A percentile compares a stretch with the other conserved stretches of the same genome.
phyloP scores from a whole-genome alignment of 352 stramenopile species.

The Phytophthora citrophthora region DNA sequence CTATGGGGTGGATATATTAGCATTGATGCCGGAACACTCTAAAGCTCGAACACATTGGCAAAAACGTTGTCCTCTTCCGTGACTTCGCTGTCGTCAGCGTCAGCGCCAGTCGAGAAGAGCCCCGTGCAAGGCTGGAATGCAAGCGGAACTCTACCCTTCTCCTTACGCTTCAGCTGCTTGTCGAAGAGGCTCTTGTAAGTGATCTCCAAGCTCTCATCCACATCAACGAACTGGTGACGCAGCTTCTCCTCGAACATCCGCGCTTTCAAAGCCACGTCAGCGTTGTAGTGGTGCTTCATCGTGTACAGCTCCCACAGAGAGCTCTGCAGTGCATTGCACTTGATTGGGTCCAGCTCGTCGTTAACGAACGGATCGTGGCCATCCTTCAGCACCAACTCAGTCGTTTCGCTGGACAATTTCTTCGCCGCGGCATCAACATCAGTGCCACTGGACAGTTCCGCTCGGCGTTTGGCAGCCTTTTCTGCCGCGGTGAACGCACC shows the following conservation, averaged over 20 bases:
- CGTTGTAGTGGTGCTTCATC: conserved; percentile 96
- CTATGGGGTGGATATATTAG: conserved; percentile 49
- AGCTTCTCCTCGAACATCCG: conserved; percentile 92
- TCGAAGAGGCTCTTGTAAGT: conserved; percentile 86
- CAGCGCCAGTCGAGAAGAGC: conserved; percentile 48
- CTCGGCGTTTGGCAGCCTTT: conserved; percentile 69
- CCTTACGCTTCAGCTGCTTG: conserved; percentile 84
- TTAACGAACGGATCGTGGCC: conserved; percentile 82
- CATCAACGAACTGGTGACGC: conserved; percentile 75
- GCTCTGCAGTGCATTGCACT: conserved; percentile 90
- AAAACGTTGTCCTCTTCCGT: conserved; percentile 58
- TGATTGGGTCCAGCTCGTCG: conserved; percentile 70
- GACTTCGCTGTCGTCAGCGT: conserved; percentile 18
- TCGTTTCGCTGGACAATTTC: conserved; percentile 65
- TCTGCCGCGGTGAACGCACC: conserved; percentile 65
- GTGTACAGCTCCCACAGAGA: conserved; percentile 96
- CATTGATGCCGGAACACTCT: conserved; percentile 30
- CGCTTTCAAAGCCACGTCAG: conserved; percentile 91
- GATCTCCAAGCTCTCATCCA: conserved; percentile 76
- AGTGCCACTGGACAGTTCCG: conserved; percentile 76
- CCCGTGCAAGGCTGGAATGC: conserved; percentile 66
- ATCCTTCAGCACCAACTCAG: conserved; percentile 72
- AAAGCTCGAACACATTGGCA: conserved; percentile 77
- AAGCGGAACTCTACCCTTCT: conserved; percentile 77
- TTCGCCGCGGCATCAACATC: conserved; percentile 79